Base-by-base conservation (phyloP, 192 early-diverging fungal species). In the Martensiomyces pterosporus region DNA sequence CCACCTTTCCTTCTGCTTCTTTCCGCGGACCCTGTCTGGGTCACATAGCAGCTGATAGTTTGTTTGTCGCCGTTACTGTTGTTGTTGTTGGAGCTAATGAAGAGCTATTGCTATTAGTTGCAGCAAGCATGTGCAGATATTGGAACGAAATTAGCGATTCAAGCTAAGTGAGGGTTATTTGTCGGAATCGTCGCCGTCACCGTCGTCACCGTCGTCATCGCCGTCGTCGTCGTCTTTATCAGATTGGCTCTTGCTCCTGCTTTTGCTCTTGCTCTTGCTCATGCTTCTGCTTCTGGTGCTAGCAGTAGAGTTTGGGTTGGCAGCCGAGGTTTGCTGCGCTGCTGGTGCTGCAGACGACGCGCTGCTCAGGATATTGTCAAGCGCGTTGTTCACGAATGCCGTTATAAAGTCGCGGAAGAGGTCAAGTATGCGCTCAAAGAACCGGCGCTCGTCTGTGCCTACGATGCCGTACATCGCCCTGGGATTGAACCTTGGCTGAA, bases 341-440 rank as follows among this genome's bases (percentile, higher is more conserved):
- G 14, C 36, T 13, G 15, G 37, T 27, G 23, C 48, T 2, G 57
- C 49, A 4, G 45, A 56, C 24, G 48, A 48, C 23, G n/a, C n/a
- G n/a, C n/a, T n/a, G n/a, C n/a, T n/a, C n/a, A n/a, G n/a, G n/a
- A n/a, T n/a, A n/a, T n/a, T n/a, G n/a, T n/a, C n/a, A n/a, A n/a
- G n/a, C n/a, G n/a, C n/a, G n/a, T n/a, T n/a, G n/a, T 63, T 64
- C 13, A 56, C 61, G 16, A 64, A 72, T 8, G 60, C 53, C 0
- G 48, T 21, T 24, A 58, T 18, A 16, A 72, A 53, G 15, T 60
- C 37, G 21, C 51, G 49, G 5, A 71, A 49, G 9, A 72, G 39
- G 7, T 60, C 38, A 29, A 56, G 25, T 61, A 72, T 72, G 1
- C 61, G 47, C 10, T 34, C 57, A 26, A 55, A n/a, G n/a, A 64